A percentile compares a stretch with the other conserved stretches of the same genome.
Evolutionary conservation across 179 eudicot species (phyloP).

Genomic region (Vitellaria paradoxa): DNA sequence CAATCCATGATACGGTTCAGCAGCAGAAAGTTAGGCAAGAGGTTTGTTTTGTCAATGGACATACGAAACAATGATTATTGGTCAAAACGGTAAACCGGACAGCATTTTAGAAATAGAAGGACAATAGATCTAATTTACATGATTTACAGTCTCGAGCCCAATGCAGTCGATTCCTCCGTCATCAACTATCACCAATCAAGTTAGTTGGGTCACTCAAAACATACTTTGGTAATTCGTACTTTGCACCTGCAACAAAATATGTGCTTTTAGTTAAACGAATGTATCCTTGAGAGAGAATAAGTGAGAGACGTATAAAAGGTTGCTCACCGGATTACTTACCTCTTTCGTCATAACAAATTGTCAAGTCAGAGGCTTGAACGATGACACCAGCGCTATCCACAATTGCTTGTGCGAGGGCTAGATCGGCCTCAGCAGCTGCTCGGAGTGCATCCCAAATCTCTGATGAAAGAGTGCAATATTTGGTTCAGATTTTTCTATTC

Average conservation of each 20-base stretch:
- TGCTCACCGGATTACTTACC: constrained; percentile 29
- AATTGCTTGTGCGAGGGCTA: constrained; percentile 61
- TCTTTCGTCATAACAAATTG: constrained; percentile 80
- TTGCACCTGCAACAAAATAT: constrained; percentile 59
- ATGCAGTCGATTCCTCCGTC: constrained; percentile 31
- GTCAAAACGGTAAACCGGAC: too few species aligned
- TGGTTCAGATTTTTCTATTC: not conserved
- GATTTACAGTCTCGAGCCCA: constrained; percentile 29
- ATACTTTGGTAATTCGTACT: constrained; percentile 77
- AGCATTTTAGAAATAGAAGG: too few species aligned
- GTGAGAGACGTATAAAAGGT: not conserved
- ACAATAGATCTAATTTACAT: constrained; percentile 28
- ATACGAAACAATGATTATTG: not conserved
- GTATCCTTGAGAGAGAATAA: not conserved
- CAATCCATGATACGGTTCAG: not conserved
- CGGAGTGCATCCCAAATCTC: constrained; percentile 91
- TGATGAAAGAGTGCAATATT: constrained; percentile 20
- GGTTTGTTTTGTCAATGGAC: not conserved
- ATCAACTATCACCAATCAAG: constrained; percentile 40
- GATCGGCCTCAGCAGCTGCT: constrained; percentile 75
- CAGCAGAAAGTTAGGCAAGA: not conserved
- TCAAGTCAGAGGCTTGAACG: constrained; percentile 61
- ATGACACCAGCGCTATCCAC: constrained; percentile 80
- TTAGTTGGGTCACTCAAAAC: constrained; percentile 88
- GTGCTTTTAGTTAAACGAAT: not conserved